phyloP scores from a whole-genome alignment of 140 eudicot species.

The Bidens hawaiensis region DNA sequence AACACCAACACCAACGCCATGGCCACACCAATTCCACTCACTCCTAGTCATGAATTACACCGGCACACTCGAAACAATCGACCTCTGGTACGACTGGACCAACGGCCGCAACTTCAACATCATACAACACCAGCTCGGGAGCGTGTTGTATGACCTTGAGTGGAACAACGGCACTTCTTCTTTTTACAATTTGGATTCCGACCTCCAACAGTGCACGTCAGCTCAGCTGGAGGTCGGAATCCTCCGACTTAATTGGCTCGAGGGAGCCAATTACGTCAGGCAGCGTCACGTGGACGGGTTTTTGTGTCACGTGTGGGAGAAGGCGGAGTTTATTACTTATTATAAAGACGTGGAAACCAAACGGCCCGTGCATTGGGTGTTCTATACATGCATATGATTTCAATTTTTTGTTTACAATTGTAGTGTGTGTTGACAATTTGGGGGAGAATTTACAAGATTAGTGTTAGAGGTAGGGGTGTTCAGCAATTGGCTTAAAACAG shows the following conservation, averaged over 20 bases:
- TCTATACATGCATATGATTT: conserved; percentile 40
- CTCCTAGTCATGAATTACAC: conserved; percentile 40
- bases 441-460: background rate
- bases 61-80: conserved; percentile 31
- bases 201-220: conserved; percentile 33
- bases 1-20: conserved; percentile 28
- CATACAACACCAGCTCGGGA: conserved; percentile 54
- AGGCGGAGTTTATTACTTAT: conserved; percentile 58
- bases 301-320: conserved; percentile 65
- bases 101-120: conserved; percentile 68
- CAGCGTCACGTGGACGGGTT: conserved; percentile 46
- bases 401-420: background rate
- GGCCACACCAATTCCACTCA: conserved; percentile 72
- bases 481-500: too few relatives aligned
- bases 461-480: conserved; percentile 18
- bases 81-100: conserved; percentile 66
- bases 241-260: conserved; percentile 78
- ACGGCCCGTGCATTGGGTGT: conserved; percentile 69
- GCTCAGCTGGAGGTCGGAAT: conserved; percentile 52
- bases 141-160: conserved; percentile 47
- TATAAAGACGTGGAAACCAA: conserved; percentile 59
- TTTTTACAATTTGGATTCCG: conserved; percentile 34
- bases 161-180: conserved; percentile 81
- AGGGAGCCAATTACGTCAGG: conserved; percentile 66
- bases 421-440: background rate